Conservation (phyloP, 306 rosid species). For the Fragaria ananassa region DNA sequence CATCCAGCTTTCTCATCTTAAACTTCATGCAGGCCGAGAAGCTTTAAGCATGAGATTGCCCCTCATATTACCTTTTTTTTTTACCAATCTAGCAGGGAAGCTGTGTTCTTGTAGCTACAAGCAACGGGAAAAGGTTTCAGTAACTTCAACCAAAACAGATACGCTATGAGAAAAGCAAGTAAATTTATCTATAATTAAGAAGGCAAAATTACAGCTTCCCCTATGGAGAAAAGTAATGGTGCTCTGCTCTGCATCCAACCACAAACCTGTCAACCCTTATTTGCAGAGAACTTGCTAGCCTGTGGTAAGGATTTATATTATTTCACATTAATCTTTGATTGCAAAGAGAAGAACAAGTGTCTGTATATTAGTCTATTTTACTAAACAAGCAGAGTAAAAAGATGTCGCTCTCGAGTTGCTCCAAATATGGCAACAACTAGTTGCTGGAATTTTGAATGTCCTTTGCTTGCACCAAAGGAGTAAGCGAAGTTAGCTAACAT, state of each 20-base stretch:
- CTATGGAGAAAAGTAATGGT: not conserved
- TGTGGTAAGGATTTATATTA: constrained; percentile 3
- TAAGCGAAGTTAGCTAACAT: not conserved
- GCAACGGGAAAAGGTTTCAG: not conserved
- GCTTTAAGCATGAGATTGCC: not conserved
- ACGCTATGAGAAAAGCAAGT: not conserved
- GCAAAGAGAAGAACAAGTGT: not conserved
- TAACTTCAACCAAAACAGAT: not conserved
- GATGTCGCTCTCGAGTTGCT: not conserved
- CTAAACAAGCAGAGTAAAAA: not conserved
- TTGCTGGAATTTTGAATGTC: not conserved
- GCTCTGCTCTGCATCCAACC: not conserved
- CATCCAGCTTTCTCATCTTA: not conserved
- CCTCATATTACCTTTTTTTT: not conserved
- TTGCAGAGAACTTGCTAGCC: not conserved
- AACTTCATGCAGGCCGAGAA: not conserved
- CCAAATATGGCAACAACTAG: not conserved
- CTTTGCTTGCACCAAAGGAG: not conserved
- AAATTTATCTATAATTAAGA: too few species aligned
- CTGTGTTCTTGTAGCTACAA: constrained; percentile 1
- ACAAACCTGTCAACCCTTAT: constrained; percentile 11
- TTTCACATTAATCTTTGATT: not conserved
- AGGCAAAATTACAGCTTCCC: not conserved
- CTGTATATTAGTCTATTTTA: not conserved
- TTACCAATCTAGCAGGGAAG: not conserved